Percentiles rank a stretch among this genome's conserved stretches.
Evolutionary conservation across 345 rosid genomes (phyloP).

Genomic region (Heritiera littoralis): DNA sequence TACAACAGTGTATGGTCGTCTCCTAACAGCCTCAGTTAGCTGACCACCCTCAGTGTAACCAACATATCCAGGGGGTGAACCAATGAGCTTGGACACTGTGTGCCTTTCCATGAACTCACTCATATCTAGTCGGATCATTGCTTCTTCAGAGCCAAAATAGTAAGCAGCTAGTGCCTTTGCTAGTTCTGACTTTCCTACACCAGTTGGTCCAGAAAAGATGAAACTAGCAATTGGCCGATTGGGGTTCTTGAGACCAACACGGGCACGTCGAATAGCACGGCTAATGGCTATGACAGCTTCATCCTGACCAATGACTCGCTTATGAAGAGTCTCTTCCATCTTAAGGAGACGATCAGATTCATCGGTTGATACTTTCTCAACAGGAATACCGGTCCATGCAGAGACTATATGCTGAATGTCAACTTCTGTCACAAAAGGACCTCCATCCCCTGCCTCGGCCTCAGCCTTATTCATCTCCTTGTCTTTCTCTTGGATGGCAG

Average conservation of each 20-base stretch:
- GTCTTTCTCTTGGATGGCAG: constrained; percentile 71
- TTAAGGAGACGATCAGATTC: constrained; percentile 90
- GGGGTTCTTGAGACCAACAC: constrained; percentile 95
- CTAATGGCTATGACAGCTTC: constrained; percentile 93
- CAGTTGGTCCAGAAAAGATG: constrained; percentile 98
- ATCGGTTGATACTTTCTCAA: constrained; percentile 90
- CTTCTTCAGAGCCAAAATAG: constrained; percentile 93
- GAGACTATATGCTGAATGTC: constrained; percentile 94
- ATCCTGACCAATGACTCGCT: constrained; percentile 88
- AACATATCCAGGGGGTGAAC: constrained; percentile 97
- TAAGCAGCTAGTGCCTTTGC: constrained; percentile 92
- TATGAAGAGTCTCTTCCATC: constrained; percentile 93
- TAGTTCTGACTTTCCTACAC: constrained; percentile 96
- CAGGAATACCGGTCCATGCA: constrained; percentile 97
- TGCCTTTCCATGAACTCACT: constrained; percentile 99
- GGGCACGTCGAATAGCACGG: constrained; percentile 92
- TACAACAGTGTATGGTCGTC: constrained; percentile 86
- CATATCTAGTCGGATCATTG: constrained; percentile 96
- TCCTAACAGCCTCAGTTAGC: constrained; percentile 93
- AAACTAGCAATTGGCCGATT: constrained; percentile 94
- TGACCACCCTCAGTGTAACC: constrained; percentile 98
- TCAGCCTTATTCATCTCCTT: constrained; percentile 93
- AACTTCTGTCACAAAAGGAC: constrained; percentile 75
- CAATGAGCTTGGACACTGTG: constrained; percentile 91
- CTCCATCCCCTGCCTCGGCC: constrained; percentile 78